A percentile compares a stretch with the other conserved stretches of the same genome.
Conservation (phyloP, 352 stramenopile genomes). For the Globisporangium emineosum region DNA sequence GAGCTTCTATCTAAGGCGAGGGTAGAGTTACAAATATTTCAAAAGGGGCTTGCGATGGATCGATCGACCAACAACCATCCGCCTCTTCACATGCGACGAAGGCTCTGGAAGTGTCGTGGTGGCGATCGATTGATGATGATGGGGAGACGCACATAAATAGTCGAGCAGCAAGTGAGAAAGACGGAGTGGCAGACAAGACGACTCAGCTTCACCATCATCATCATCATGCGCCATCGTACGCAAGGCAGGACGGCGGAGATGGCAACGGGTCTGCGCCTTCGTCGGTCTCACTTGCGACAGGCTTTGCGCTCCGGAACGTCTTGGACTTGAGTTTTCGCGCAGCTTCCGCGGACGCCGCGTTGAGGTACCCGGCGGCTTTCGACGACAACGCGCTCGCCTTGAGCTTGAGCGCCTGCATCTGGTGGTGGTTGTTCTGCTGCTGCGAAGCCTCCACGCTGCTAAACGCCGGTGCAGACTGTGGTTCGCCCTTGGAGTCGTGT, state of each 20-base stretch:
- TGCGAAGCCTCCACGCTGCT: constrained; percentile 19
- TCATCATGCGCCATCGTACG: neutral
- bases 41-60: neutral
- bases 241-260: neutral
- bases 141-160: constrained; percentile 1
- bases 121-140: neutral
- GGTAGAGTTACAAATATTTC: constrained; percentile 1
- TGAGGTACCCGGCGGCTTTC: constrained; percentile 45
- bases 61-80: neutral
- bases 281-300: constrained; percentile 29
- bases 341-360: constrained; percentile 48
- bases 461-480: constrained; percentile 14
- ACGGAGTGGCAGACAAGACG: neutral
- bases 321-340: constrained; percentile 49
- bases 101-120: neutral
- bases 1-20: neutral
- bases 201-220: neutral
- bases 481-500: constrained; percentile 10
- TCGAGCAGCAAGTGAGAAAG: neutral
- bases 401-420: constrained; percentile 33
- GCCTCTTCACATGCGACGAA: neutral
- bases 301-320: constrained; percentile 16
- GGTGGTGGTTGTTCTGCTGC: constrained; percentile 25
- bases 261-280: constrained; percentile 22
- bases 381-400: constrained; percentile 34